A percentile compares a stretch with the other conserved stretches of the same genome.
phyloP scores from a whole-genome alignment of 768 basidiomycete genomes.

The Panaeolus papilionaceus region DNA sequence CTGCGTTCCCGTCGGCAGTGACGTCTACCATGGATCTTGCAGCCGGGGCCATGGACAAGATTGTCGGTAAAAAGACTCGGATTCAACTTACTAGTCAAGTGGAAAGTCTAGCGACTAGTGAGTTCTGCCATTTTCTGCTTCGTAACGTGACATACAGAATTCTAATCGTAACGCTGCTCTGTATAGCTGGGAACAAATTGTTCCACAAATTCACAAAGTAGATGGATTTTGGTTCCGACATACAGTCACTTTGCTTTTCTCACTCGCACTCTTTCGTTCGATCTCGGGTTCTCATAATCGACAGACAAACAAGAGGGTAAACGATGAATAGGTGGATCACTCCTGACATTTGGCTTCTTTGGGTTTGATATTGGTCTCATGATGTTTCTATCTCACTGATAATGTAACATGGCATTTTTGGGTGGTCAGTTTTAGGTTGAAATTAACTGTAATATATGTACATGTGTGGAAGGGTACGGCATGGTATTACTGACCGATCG shows the following conservation, averaged over 20 bases:
- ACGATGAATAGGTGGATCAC: slow-evolving; percentile 5
- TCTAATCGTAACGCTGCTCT: background rate
- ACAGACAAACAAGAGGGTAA: background rate
- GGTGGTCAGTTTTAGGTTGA: slow-evolving; percentile 7
- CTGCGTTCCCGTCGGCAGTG: slow-evolving; percentile 35
- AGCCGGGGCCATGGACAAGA: slow-evolving; percentile 56
- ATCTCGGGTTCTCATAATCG: background rate
- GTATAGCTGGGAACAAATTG: slow-evolving; percentile 49
- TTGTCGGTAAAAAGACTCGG: slow-evolving; percentile 58
- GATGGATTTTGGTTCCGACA: background rate
- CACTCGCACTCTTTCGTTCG: background rate
- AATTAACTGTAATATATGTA: slow-evolving; percentile 2
- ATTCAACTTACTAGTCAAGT: slow-evolving; percentile 55
- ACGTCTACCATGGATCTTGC: slow-evolving; percentile 48
- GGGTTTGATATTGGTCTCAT: slow-evolving; percentile 2
- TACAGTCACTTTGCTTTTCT: background rate
- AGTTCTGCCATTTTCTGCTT: slow-evolving; percentile 31
- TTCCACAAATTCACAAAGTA: slow-evolving; percentile 52
- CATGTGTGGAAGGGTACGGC: background rate
- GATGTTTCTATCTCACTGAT: background rate
- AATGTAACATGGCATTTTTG: slow-evolving; percentile 8
- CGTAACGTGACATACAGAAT: background rate
- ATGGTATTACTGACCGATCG: slow-evolving; percentile 7
- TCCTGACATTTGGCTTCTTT: slow-evolving; percentile 1
- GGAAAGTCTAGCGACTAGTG: slow-evolving; percentile 56